These are phyloP conservation scores for Umbelopsis sp. DNA, from an alignment of 192 early-diverging fungal species.

Conservation along the genomic window DNA sequence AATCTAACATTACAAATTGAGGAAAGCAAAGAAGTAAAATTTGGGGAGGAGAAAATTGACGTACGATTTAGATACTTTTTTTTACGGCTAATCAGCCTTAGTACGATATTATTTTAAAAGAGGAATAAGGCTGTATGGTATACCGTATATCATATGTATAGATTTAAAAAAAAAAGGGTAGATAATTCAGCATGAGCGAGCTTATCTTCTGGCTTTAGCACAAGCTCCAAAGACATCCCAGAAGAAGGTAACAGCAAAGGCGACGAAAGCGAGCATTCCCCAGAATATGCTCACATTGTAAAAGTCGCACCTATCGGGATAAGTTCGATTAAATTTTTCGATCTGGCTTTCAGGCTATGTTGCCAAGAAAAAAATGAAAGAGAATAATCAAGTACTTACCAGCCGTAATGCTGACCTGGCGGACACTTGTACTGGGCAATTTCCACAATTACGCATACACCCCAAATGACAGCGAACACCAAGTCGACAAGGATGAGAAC, in stretches of 20 bases:
- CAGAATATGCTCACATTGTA: slow-evolving; percentile 46
- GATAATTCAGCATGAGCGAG: not conserved
- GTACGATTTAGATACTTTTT: too few species aligned
- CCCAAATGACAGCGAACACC: slow-evolving; percentile 39
- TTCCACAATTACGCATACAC: slow-evolving; percentile 37
- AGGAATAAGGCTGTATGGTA: not conserved
- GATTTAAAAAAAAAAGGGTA: not conserved
- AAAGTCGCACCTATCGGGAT: slow-evolving; percentile 37
- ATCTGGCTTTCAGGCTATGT: not conserved
- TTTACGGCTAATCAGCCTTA: too few species aligned
- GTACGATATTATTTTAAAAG: too few species aligned
- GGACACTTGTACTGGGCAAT: slow-evolving; percentile 26
- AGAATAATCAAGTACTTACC: slow-evolving; percentile 23
- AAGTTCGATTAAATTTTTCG: not conserved
- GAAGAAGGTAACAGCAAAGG: slow-evolving; percentile 21
- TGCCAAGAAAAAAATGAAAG: not conserved
- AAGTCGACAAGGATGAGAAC: slow-evolving; percentile 33
- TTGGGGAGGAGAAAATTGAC: too few species aligned
- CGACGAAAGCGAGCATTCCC: slow-evolving; percentile 37
- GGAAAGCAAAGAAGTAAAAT: too few species aligned
- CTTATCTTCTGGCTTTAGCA: slow-evolving; percentile 5
- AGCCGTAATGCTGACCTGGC: slow-evolving; percentile 31
- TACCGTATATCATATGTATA: not conserved
- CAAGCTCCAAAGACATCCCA: slow-evolving; percentile 42
- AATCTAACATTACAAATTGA: too few species aligned